A percentile compares a stretch with the other conserved stretches of the same genome.
Conservation (phyloP, 1,284 basidiomycete species). For the Ustilago lituana region DNA sequence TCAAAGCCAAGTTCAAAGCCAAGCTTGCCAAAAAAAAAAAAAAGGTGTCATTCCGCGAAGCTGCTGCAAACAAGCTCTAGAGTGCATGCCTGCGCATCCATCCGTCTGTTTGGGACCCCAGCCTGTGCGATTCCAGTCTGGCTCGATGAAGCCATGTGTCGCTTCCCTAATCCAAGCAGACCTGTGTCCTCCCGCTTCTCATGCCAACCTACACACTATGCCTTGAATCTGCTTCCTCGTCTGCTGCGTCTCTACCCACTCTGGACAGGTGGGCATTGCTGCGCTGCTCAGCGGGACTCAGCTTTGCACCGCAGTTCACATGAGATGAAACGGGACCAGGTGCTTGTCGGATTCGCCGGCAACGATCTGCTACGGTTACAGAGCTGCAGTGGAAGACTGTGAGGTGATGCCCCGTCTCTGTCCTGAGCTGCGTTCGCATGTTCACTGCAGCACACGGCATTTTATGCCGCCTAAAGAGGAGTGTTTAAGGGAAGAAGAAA, state of each 20-base stretch:
- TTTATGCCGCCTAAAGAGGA: background rate
- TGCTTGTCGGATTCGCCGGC: background rate
- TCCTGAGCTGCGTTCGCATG: too few species aligned
- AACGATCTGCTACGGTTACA: too few species aligned
- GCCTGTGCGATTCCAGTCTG: too few species aligned
- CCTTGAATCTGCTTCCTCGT: background rate
- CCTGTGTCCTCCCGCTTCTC: background rate
- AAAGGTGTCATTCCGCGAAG: background rate
- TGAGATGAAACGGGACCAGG: background rate
- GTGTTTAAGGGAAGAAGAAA: background rate
- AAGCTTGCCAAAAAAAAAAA: background rate
- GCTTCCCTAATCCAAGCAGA: background rate
- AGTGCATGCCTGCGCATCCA: conserved; percentile 11
- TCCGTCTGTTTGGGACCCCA: background rate
- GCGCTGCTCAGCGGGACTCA: too few species aligned
- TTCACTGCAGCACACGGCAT: too few species aligned
- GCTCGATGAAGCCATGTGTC: conserved; percentile 7
- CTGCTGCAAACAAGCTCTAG: conserved; percentile 10
- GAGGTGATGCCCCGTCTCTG: too few species aligned
- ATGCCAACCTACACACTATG: too few species aligned
- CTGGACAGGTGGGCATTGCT: background rate
- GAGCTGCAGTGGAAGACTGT: too few species aligned
- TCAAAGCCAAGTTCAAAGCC: background rate
- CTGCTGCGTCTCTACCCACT: background rate
- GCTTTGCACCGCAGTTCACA: too few species aligned